Base-by-base conservation (phyloP, 768 basidiomycete species). In the Daedalea quercina region DNA sequence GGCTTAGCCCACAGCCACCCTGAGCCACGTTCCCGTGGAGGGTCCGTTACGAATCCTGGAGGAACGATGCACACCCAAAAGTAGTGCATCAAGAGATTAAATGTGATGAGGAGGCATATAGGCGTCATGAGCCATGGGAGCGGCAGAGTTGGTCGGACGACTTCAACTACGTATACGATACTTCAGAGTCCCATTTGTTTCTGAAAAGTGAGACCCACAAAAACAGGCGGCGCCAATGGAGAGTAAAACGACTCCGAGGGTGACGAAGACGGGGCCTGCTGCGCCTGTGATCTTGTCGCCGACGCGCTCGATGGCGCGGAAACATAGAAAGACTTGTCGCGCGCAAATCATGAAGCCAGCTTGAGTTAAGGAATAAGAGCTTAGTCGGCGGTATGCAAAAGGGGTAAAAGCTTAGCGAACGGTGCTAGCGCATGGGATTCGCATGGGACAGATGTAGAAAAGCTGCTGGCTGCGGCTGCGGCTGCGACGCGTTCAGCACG, bases 251-350 rank as follows among this genome's bases (percentile, higher is more conserved):
- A 86, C 73, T 3, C 92, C 94, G n/a, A 95, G 72, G 1, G 71
- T 77, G 35, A 98, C 81, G 65, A 98, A 98, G 62, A 87, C 81
- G 0, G 94, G 95, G 0, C 95, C 95, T 26, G 90, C 94, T 49
- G 89, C 87, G 50, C 94, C 92, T 0, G 92, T 96, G 35, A 95
- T 61, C 58, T 77, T 73, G 67, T 96, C 91, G 4, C 80, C 94
- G 46, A 73, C 68, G 50, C 81, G 71, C 70, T 97, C 94, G 12
- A 94, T 65, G 13, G 66, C 68, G 64, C 73, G 81, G 70, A 83
- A 85, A 63, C 84, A 85, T 26, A 73, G 70, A 58, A 84, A 85
- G 55, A 79, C 77, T 6, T 56, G 54, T 45, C 57, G 42, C 2
- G 65, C 62, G 54, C 60, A 65, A 40, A 62, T 56, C 56, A 63